Base-by-base conservation (phyloP, 257 asterid species). In the Lithospermum erythrorhizon region DNA sequence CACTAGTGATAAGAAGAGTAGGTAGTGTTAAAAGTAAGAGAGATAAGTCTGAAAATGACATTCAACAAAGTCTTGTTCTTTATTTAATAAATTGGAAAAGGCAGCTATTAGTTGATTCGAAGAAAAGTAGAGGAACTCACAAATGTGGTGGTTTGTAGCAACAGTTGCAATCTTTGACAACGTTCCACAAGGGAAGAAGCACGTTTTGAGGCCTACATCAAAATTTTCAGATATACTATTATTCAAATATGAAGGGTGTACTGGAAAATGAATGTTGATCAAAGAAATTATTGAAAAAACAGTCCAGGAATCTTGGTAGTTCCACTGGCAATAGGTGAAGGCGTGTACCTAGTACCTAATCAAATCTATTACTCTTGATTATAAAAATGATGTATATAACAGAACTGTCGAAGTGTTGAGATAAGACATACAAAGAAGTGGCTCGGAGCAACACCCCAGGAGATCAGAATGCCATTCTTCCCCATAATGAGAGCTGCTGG, bases 391-490 rank as follows among this genome's bases (percentile, higher is more conserved):
- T 6, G 13, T n/a, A 18, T n/a, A 53, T n/a, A 53, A 53, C 15
- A 3, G 25, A 53, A 20, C 10, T 20, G 23, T 22, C 21, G 0
- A 21, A 62, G 47, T 41, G 56, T 54, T 59, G 29, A 59, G 64
- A 48, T 57, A 45, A 21, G 61, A 68, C 94, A 57, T 89, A 89
- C 97, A 89, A 58, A 89, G 79, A 70, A 82, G 89, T 68, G 97
- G 97, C 70, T 86, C 91, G 56, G 95, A 83, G 80, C 95, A 89
- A 76, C 97, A 89, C 72, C 87, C 94, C 3, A 89, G 94, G 61
- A 89, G 81, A 74, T 89, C 97, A 2, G 91, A 76, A 73, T 89
- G 90, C 97, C 95, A 89, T 64, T 82, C 89, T 13, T 77, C 82
- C 29, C 66, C 62, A 23, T 25, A 70, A 64, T 62, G 61, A 62